Evolutionary conservation across 2,329 filamentous ascomycete genomes (phyloP).

Genomic region (Juglanconis juglandina): DNA sequence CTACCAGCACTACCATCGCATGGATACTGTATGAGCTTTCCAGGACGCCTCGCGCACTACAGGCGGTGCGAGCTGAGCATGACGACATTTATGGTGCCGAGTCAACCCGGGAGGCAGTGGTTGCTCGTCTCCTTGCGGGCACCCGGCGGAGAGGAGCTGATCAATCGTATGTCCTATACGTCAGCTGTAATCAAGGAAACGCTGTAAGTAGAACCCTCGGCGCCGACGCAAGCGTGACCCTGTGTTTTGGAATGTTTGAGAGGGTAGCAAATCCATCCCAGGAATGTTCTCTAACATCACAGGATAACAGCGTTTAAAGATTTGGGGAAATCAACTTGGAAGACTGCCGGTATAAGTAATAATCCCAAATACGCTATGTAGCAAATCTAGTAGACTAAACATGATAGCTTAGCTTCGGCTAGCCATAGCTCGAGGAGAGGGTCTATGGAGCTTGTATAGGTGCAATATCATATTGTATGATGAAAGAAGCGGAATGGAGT

Average conservation of each 20-base stretch:
- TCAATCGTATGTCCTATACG: slow-evolving; percentile 27
- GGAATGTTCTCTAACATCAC: neutral
- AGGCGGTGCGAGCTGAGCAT: slow-evolving; percentile 26
- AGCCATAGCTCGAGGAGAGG: too few relatives aligned
- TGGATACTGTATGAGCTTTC: slow-evolving; percentile 30
- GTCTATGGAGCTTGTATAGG: too few relatives aligned
- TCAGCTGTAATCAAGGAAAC: slow-evolving; percentile 32
- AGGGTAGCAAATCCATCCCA: neutral
- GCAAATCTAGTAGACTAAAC: too few relatives aligned
- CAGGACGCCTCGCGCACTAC: slow-evolving; percentile 22
- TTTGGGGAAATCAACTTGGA: too few relatives aligned
- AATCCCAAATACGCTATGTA: too few relatives aligned
- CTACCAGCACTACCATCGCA: slow-evolving; percentile 27
- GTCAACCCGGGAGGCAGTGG: slow-evolving; percentile 17
- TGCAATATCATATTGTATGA: too few relatives aligned
- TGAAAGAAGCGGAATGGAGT: too few relatives aligned
- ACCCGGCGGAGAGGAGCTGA: slow-evolving; percentile 21
- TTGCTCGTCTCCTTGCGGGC: slow-evolving; percentile 17
- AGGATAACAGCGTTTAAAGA: too few relatives aligned
- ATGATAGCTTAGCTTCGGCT: too few relatives aligned
- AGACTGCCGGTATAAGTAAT: too few relatives aligned
- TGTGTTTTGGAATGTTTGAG: neutral
- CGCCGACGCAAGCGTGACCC: neutral
- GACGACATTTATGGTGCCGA: slow-evolving; percentile 26
- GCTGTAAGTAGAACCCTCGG: slow-evolving; percentile 10